Base-by-base conservation (phyloP, 345 rosid genomes). In the Stellera chamaejasme region DNA sequence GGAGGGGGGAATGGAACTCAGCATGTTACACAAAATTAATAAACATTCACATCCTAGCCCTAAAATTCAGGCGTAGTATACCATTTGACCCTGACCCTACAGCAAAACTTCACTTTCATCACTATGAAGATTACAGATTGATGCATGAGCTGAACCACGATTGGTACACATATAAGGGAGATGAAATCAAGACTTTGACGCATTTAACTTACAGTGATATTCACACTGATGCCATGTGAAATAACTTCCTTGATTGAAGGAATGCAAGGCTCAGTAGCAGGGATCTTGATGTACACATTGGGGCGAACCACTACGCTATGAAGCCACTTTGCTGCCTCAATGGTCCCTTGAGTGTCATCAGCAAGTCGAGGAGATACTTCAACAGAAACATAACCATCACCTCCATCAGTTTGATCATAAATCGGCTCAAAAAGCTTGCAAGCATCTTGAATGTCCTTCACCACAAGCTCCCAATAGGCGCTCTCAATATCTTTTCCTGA, bases 361-460 rank as follows among this genome's bases (percentile, higher is more conserved):
- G 99, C 97, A 55, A 93, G 95, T 59, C 82, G 77, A 23, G 97
- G 99, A 51, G 97, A 93, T 67, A 93, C 99, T 82, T 93, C 96
- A 11, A 93, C 99, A 13, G 97, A 89, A 62, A 93, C 97, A 65
- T 93, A 89, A 50, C 99, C 99, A 73, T 93, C 99, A 10, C 72
- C 95, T 55, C 79, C 96, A 63, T 87, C 90, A 26, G 99, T 93
- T 67, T 87, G 73, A 66, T 89, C 92, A 66, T 93, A 93, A 52
- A 93, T 84, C 45, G 86, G 55, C 86, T 93, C 99, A 75, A 93
- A 93, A 50, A 93, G 96, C 61, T 80, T 87, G 80, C 97, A 89
- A 0, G 99, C 99, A 76, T 87, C 96, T 63, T 93, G 97, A 64
- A 93, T 93, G 75, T 89, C 99, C 85, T 81, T 87, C 72, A 93